Evolutionary conservation across 805 yeast species (phyloP).

Genomic region (Suhomyces prunicola): DNA sequence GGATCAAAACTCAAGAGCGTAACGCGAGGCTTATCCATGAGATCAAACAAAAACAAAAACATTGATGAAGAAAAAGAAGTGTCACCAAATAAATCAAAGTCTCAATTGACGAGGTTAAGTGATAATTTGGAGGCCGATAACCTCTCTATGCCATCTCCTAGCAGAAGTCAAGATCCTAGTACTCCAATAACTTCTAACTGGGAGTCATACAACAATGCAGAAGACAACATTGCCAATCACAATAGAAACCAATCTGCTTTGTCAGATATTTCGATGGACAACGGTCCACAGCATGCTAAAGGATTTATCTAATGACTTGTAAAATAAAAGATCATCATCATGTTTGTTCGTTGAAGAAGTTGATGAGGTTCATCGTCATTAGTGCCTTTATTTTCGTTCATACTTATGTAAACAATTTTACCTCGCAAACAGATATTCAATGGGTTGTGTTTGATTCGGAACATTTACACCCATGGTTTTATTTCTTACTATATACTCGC

Average conservation of each 20-base stretch:
- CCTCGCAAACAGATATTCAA: neutral
- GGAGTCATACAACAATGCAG: slow-evolving; percentile 4
- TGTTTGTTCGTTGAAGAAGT: neutral
- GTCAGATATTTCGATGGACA: slow-evolving; percentile 16
- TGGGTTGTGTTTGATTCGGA: neutral
- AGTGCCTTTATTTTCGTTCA: neutral
- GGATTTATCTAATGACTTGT: slow-evolving; percentile 18
- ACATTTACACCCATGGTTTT: neutral
- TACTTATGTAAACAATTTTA: neutral
- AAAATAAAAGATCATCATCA: neutral
- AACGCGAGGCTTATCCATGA: slow-evolving; percentile 40
- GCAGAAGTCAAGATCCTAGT: neutral
- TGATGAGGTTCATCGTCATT: neutral
- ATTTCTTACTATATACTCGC: neutral
- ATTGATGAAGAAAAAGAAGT: slow-evolving; percentile 3
- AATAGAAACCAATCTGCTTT: slow-evolving; percentile 23
- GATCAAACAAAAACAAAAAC: slow-evolving; percentile 13
- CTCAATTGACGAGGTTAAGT: slow-evolving; percentile 19
- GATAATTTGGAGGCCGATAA: slow-evolving; percentile 21
- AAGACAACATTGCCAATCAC: slow-evolving; percentile 13
- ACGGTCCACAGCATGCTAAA: slow-evolving; percentile 25
- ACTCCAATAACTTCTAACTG: slow-evolving; percentile 8
- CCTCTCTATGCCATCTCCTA: slow-evolving; percentile 6
- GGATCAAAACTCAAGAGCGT: slow-evolving; percentile 45
- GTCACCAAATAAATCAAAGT: neutral